Percentiles rank a stretch among this genome's conserved stretches.
Evolutionary conservation across 1,284 basidiomycete genomes (phyloP).

Genomic region (Irpex lacteus): DNA sequence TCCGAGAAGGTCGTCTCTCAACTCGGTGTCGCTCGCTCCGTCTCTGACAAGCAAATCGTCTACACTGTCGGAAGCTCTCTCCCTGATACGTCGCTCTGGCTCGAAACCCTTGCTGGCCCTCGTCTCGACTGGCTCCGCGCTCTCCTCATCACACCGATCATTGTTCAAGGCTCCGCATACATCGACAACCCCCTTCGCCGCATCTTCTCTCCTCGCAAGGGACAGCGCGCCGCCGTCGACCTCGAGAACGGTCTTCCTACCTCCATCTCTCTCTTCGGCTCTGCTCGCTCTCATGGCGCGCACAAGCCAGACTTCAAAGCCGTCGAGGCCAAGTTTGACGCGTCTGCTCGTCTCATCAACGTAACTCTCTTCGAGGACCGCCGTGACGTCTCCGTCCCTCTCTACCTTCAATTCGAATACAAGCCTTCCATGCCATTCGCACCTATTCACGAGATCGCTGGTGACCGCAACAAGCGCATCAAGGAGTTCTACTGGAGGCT

Average conservation of each 20-base stretch:
- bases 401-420: slow-evolving; percentile 84
- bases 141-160: slow-evolving; percentile 76
- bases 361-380: slow-evolving; percentile 88
- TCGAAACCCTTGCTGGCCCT: slow-evolving; percentile 81
- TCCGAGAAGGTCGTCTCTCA: slow-evolving; percentile 31
- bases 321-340: slow-evolving; percentile 69
- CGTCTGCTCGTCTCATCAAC: slow-evolving; percentile 58
- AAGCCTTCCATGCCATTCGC: slow-evolving; percentile 87
- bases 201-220: slow-evolving; percentile 77
- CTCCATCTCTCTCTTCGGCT: slow-evolving; percentile 69
- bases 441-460: slow-evolving; percentile 89
- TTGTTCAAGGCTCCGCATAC: slow-evolving; percentile 84
- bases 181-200: slow-evolving; percentile 90
- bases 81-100: slow-evolving; percentile 73
- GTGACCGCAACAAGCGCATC: slow-evolving; percentile 87
- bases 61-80: slow-evolving; percentile 57
- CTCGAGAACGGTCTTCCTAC: slow-evolving; percentile 44
- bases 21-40: slow-evolving; percentile 45
- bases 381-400: slow-evolving; percentile 72
- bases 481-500: slow-evolving; percentile 97
- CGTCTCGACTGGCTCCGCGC: slow-evolving; percentile 87
- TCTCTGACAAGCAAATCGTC: slow-evolving; percentile 45
- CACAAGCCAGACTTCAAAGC: slow-evolving; percentile 83
- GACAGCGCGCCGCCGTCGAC: slow-evolving; percentile 74
- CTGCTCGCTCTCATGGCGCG: slow-evolving; percentile 76